Base-by-base conservation (phyloP, 2,329 filamentous ascomycete genomes). In the Aspergillus vadensis region DNA sequence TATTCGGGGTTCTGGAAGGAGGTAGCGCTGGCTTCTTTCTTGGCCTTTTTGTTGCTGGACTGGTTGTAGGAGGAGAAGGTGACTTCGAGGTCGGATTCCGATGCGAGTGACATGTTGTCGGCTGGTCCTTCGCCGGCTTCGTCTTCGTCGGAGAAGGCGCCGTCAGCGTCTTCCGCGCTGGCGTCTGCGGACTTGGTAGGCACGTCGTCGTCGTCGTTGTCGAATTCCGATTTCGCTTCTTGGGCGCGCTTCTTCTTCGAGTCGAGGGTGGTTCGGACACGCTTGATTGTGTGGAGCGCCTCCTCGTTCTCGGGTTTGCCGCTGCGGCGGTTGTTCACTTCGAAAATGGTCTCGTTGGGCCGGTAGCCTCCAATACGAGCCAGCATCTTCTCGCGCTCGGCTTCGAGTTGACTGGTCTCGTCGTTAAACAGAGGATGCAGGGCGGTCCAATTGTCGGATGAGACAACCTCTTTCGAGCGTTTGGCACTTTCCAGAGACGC, bases 311-410 rank as follows among this genome's bases (percentile, higher is more conserved):
- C 70, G 89, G 85, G 71, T 90, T 84, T 82, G 65, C 90, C 89
- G 41, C 88, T 89, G 62, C 88, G 85, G 67, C 89, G 87, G 6
- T 91, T 91, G 65, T 91, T 90, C 64, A 97, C 88, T 76, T 99
- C 95, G 69, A 99, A 99, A n/a, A 99, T 91, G 0, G 94, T 98
- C 77, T 99, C 95, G 47, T 88, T 83, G 0, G 96, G 95, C 68
- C 91, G 87, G 79, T 95, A 99, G 2, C 90, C 89, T 69, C 91
- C 93, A 59, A 99, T 91, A 60, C 88, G 86, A 32, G 92, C 91
- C 30, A 99, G 81, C 91, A 99, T 96, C 54, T 90, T 88, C 52
- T 92, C 87, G 32, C 93, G 86, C 52, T 91, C 88, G 61, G 87
- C 84, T 70, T 94, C 91, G 27, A 85, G 78, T 36, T 85, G 80